Base-by-base conservation (phyloP, 164 flowering plant species). In the Nelumbo lutea region DNA sequence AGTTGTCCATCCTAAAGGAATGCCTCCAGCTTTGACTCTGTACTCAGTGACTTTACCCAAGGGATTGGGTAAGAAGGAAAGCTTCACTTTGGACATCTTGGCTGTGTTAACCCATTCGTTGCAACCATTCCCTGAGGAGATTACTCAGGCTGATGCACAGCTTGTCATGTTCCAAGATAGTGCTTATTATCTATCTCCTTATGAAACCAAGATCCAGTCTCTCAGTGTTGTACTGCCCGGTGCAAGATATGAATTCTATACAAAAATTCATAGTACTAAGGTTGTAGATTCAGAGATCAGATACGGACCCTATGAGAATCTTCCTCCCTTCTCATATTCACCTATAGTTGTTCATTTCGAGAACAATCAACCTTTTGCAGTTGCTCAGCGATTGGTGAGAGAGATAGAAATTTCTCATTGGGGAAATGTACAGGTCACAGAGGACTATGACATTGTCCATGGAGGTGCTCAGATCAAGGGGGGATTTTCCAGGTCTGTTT, bases 401-500 rank as follows among this genome's bases (percentile, higher is more conserved):
- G 99, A 95, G 79, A 86, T 95, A 71, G 97, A 92, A 74, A 75
- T 92, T 74, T 95, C 97, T 47, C 99, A 95, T 69, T 95, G 97
- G 99, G 99, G 99, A 60, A 90, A 81, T 72, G 86, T 95, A 68
- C 97, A 90, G 75, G 76, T 95, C 60, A 88, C 93, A 27, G 99
- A 95, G 76, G 86, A 90, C 76, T 95, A 92, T 75, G 78, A 84
- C 63, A 80, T 95, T 65, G 68, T 81, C 70, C 95, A 92, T 80
- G 89, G 84, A 65, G 99, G 99, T 76, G 96, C 99, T 67, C 82
- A 76, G 56, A 79, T 73, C 80, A 87, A 81, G 73, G 97, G 97
- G 51, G 97, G 87, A 74, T 95, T 95, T 77, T 95, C 99, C 57
- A 92, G 97, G 99, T 92, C 68, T 43, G 66, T 70, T 67, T 14